Conservation (phyloP, 805 yeast species). For the Torulaspora delbrueckii region DNA sequence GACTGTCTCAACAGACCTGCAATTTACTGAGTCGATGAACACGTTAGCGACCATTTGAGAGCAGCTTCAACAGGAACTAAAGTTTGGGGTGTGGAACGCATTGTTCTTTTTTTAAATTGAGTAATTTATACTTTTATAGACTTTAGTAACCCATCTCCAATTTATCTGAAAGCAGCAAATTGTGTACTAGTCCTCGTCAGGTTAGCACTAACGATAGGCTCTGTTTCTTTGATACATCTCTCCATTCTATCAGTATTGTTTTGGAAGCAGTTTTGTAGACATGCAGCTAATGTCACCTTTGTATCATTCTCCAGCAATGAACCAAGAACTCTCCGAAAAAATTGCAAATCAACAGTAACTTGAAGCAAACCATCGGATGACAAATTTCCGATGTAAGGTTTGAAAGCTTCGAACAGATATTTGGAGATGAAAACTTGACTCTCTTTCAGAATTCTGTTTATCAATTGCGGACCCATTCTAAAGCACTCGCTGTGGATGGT, state of each 20-base stretch:
- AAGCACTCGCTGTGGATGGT: conserved; percentile 49
- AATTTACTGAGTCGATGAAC: too few species aligned
- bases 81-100: too few species aligned
- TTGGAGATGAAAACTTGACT: conserved; percentile 38
- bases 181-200: conserved; percentile 29
- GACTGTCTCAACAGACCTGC: too few species aligned
- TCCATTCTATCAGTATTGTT: conserved; percentile 24
- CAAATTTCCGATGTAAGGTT: conserved; percentile 43
- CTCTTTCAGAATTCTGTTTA: conserved; percentile 43
- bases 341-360: conserved; percentile 50
- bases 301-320: conserved; percentile 31
- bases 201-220: conserved; percentile 32
- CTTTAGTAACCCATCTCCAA: background rate
- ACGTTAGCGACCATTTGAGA: too few species aligned
- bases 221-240: conserved; percentile 27
- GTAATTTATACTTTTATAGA: too few species aligned
- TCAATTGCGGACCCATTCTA: conserved; percentile 44
- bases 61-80: too few species aligned
- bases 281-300: conserved; percentile 29
- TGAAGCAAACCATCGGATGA: conserved; percentile 48
- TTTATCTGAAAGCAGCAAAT: conserved; percentile 32
- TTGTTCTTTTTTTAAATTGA: too few species aligned
- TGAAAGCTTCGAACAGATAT: conserved; percentile 37
- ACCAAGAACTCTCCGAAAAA: conserved; percentile 38
- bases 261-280: conserved; percentile 33